Conservation (phyloP, 2,329 filamentous ascomycete genomes). For the Aspergillus melleus region DNA sequence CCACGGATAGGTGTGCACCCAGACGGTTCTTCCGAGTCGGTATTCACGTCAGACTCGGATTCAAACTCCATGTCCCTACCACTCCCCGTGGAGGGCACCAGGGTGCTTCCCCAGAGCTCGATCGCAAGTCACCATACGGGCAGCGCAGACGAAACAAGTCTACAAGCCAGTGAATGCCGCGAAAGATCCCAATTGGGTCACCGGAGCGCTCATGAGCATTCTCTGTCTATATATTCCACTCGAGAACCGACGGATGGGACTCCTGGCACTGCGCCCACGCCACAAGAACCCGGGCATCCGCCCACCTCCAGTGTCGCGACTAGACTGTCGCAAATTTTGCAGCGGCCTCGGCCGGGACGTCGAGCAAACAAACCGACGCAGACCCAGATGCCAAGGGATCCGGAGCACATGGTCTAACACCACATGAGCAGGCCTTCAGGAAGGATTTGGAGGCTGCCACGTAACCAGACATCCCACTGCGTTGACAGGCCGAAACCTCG, state of each 20-base stretch:
- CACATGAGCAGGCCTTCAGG: background rate
- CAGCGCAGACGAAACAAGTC: background rate
- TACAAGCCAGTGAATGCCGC: background rate
- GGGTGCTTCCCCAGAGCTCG: slow-evolving; percentile 1
- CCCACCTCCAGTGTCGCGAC: background rate
- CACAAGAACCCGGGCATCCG: no score
- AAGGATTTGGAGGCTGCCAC: background rate
- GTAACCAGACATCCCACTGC: background rate
- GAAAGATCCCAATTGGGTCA: background rate
- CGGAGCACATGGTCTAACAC: slow-evolving; percentile 3
- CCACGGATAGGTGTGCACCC: slow-evolving; percentile 53
- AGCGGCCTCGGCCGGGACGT: slow-evolving; percentile 1
- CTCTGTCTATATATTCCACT: background rate
- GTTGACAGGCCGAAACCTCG: background rate
- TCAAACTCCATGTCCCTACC: slow-evolving; percentile 66
- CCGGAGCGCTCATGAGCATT: background rate
- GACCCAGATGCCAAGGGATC: background rate
- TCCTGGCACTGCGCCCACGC: background rate
- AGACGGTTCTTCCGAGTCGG: slow-evolving; percentile 67
- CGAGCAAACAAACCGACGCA: slow-evolving; percentile 5
- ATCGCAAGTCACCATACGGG: slow-evolving; percentile 2
- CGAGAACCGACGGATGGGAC: background rate
- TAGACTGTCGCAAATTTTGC: background rate
- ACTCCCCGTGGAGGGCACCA: slow-evolving; percentile 61
- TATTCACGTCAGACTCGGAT: slow-evolving; percentile 56